Percentiles rank a stretch among this genome's conserved stretches.
Conservation (phyloP, 192 early-diverging fungal genomes). For the Dissophora ornata region DNA sequence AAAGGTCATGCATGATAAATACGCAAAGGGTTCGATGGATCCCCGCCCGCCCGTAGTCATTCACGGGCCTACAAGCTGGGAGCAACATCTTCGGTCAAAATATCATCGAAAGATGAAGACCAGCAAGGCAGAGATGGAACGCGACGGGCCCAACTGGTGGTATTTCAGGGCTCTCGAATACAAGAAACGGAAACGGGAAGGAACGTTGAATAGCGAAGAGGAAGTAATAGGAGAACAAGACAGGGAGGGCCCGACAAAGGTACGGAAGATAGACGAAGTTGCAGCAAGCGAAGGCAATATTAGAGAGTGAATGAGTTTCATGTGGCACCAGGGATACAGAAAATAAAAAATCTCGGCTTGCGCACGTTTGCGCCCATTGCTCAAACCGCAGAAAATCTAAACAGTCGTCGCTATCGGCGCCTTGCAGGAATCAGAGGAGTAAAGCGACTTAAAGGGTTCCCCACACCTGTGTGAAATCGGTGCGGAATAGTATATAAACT, state of each 20-base stretch:
- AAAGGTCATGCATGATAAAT: slow-evolving; percentile 34
- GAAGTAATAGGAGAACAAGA: not conserved
- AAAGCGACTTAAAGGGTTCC: too few relatives aligned
- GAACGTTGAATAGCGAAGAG: slow-evolving; percentile 4
- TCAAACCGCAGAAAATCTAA: too few relatives aligned
- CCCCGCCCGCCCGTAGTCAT: slow-evolving; percentile 56
- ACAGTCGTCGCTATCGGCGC: too few relatives aligned
- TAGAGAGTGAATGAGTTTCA: too few relatives aligned
- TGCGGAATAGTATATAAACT: too few relatives aligned
- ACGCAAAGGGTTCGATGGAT: slow-evolving; percentile 13
- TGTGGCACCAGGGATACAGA: too few relatives aligned
- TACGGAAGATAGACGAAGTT: slow-evolving; percentile 4
- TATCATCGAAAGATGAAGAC: slow-evolving; percentile 66
- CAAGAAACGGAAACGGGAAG: slow-evolving; percentile 50
- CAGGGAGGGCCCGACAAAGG: not conserved
- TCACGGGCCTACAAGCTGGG: slow-evolving; percentile 81
- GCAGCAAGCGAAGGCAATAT: too few relatives aligned
- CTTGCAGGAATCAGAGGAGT: too few relatives aligned
- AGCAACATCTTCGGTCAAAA: slow-evolving; percentile 76
- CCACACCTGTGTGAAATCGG: too few relatives aligned
- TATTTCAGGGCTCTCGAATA: slow-evolving; percentile 48
- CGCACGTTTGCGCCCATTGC: too few relatives aligned
- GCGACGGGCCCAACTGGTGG: slow-evolving; percentile 52
- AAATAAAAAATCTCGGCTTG: too few relatives aligned
- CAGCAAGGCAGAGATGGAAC: slow-evolving; percentile 53